Conservation (phyloP, 257 asterid species). For the Penstemon newberryi region DNA sequence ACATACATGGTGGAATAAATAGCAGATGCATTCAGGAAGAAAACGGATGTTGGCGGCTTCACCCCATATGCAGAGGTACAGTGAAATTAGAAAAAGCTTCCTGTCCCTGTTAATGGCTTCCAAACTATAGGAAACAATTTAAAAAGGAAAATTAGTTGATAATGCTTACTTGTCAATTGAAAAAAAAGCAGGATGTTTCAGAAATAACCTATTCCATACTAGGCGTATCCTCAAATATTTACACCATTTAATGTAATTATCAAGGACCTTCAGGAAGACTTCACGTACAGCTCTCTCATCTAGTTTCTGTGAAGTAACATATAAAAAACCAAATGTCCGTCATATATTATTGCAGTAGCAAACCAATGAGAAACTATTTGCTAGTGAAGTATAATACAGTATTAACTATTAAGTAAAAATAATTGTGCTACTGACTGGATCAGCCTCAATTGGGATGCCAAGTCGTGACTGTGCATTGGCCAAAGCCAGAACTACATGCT, state of each 20-base stretch:
- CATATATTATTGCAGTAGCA: constrained; percentile 12
- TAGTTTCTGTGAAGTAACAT: constrained; percentile 60
- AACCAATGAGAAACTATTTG: constrained; percentile 12
- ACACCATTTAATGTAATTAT: constrained; percentile 98
- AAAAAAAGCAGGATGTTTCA: constrained; percentile 25
- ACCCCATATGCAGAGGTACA: constrained; percentile 96
- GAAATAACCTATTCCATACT: constrained; percentile 80
- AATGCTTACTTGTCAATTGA: neutral
- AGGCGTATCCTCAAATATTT: constrained; percentile 78
- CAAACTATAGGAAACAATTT: constrained; percentile 49
- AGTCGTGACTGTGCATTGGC: constrained; percentile 91
- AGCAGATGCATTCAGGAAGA: constrained; percentile 98
- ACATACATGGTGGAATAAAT: constrained; percentile 91
- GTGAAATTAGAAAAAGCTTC: constrained; percentile 76
- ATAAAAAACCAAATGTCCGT: constrained; percentile 15
- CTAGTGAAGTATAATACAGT: neutral
- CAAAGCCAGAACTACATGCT: constrained; percentile 77
- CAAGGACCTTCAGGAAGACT: constrained; percentile 91
- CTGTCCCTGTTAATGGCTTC: constrained; percentile 94
- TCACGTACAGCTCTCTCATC: constrained; percentile 86
- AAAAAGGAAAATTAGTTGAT: constrained; percentile 28
- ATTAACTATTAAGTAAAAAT: constrained; percentile 19
- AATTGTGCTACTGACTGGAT: constrained; percentile 64
- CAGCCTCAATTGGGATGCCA: constrained; percentile 67
- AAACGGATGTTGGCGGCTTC: constrained; percentile 98